A percentile compares a stretch with the other conserved stretches of the same genome.
Conservation (phyloP, 805 yeast species). For the Spathaspora passalidarum region DNA sequence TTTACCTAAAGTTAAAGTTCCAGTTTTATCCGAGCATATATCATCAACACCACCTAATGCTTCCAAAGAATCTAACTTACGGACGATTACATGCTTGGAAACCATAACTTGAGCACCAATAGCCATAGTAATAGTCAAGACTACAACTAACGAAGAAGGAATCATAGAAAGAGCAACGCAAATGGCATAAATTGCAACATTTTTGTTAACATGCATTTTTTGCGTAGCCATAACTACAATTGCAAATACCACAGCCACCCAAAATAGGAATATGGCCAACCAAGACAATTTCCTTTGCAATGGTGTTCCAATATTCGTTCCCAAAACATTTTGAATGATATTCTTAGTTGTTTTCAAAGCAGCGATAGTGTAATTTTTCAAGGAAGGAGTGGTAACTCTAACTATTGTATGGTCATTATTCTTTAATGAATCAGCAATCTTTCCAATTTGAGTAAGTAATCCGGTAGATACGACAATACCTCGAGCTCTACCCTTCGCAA, state of each 20-base stretch:
- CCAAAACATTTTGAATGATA: conserved; percentile 65
- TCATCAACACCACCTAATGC: conserved; percentile 78
- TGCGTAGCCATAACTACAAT: conserved; percentile 86
- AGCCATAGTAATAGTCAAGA: conserved; percentile 82
- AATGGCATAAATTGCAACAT: conserved; percentile 85
- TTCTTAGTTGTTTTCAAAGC: conserved; percentile 48
- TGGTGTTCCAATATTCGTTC: conserved; percentile 79
- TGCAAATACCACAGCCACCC: conserved; percentile 78
- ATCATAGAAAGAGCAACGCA: conserved; percentile 82
- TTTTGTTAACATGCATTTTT: conserved; percentile 65
- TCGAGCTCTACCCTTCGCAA: conserved; percentile 70
- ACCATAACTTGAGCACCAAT: conserved; percentile 75
- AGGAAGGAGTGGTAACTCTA: conserved; percentile 38
- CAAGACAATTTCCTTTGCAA: conserved; percentile 71
- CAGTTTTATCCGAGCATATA: conserved; percentile 81
- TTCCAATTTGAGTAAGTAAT: conserved; percentile 69
- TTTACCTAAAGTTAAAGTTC: conserved; percentile 76
- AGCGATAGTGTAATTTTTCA: conserved; percentile 47
- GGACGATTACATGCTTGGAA: conserved; percentile 65
- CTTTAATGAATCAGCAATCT: conserved; percentile 60
- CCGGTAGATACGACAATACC: conserved; percentile 73
- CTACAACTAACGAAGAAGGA: conserved; percentile 77
- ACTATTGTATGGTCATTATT: conserved; percentile 40
- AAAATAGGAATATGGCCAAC: conserved; percentile 69
- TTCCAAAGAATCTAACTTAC: conserved; percentile 75